Evolutionary conservation across 1,139 yeast species (phyloP).

Genomic region (Blastobotrys persicus): DNA sequence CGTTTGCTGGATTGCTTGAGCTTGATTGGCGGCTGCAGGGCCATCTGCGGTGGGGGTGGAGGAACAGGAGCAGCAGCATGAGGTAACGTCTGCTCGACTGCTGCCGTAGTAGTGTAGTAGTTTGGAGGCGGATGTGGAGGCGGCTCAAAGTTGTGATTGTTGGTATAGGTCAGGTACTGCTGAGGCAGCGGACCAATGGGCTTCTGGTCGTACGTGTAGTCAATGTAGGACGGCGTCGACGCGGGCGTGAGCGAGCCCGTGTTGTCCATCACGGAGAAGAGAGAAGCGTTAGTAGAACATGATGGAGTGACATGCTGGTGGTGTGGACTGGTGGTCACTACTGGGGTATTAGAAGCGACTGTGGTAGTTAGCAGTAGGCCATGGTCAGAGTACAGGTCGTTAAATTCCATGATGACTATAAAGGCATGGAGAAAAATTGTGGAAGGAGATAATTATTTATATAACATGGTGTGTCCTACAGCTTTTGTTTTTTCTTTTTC

Average conservation of each 20-base stretch:
- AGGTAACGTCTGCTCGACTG: not conserved
- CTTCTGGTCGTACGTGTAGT: slow-evolving; percentile 11
- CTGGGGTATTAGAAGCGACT: slow-evolving; percentile 1
- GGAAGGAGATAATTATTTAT: not conserved
- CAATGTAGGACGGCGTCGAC: slow-evolving; percentile 12
- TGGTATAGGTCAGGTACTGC: slow-evolving; percentile 1
- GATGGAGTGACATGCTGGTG: not conserved
- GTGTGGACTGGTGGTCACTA: not conserved
- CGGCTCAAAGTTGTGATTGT: slow-evolving; percentile 5
- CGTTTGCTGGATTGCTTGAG: slow-evolving; percentile 7
- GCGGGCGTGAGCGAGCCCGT: slow-evolving; percentile 5
- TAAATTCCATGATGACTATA: slow-evolving; percentile 1
- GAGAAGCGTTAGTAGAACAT: not conserved
- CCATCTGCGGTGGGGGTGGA: not conserved
- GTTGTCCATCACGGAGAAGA: not conserved
- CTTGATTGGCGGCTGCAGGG: slow-evolving; percentile 13
- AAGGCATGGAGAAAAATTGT: not conserved
- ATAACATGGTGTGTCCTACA: not conserved
- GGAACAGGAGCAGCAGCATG: slow-evolving; percentile 5
- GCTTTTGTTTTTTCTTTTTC: not conserved
- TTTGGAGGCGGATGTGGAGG: slow-evolving; percentile 10
- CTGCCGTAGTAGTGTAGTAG: slow-evolving; percentile 6
- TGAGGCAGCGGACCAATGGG: slow-evolving; percentile 9
- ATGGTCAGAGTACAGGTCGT: slow-evolving; percentile 4
- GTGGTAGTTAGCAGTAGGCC: slow-evolving; percentile 2